These are phyloP conservation scores for Pythium monospermum DNA, from an alignment of 352 stramenopile genomes.

Conservation along the genomic window DNA sequence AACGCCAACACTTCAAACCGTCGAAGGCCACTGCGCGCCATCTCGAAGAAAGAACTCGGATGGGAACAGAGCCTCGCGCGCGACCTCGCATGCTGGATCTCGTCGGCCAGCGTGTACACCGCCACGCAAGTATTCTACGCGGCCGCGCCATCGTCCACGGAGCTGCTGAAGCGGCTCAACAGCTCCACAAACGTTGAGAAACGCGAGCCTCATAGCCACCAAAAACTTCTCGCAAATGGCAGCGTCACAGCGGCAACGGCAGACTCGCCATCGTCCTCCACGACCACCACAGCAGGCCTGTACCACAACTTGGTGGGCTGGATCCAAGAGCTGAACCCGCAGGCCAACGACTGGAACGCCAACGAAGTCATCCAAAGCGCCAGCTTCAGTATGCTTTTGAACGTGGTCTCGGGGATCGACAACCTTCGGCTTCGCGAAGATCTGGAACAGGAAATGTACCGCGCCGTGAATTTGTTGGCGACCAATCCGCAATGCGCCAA, in stretches of 20 bases:
- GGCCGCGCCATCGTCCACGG: constrained; percentile 20
- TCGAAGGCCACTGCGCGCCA: constrained; percentile 24
- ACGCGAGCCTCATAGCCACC: too few relatives aligned
- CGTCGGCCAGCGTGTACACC: constrained; percentile 51
- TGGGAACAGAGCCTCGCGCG: constrained; percentile 66
- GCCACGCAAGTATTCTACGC: constrained; percentile 51
- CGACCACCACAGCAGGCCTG: constrained; percentile 11
- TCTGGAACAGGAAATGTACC: constrained; percentile 44
- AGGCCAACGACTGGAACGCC: constrained; percentile 31
- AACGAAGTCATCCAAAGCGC: constrained; percentile 44
- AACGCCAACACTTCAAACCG: background rate
- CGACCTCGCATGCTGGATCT: constrained; percentile 64
- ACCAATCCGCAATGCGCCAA: constrained; percentile 48
- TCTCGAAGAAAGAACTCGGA: constrained; percentile 50
- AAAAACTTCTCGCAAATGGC: constrained; percentile 2
- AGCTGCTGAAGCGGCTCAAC: constrained; percentile 6
- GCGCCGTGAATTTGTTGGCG: constrained; percentile 40
- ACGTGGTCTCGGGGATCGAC: constrained; percentile 39
- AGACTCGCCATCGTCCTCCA: background rate
- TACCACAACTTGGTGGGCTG: constrained; percentile 46
- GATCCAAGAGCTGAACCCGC: constrained; percentile 37
- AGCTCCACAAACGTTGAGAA: background rate
- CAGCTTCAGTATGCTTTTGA: constrained; percentile 62
- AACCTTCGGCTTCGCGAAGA: constrained; percentile 26
- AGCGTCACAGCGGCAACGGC: background rate